Base-by-base conservation (phyloP, 2,329 filamentous ascomycete genomes). In the Thielaviopsis populi region DNA sequence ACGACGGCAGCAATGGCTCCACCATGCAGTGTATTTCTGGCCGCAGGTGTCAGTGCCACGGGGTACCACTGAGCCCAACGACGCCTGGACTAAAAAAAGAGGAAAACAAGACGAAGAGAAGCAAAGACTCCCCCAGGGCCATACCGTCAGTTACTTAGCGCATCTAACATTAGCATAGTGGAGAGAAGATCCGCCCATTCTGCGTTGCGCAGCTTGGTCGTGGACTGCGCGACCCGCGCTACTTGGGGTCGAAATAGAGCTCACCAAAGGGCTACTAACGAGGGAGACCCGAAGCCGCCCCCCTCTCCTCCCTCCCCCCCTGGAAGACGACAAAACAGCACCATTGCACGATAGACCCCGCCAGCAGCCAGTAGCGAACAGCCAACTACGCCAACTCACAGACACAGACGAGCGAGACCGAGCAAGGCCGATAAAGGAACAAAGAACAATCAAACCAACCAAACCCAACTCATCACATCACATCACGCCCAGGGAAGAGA, bases 381-480 rank as follows among this genome's bases (percentile, higher is more conserved):
- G n/a, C 8, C 33, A 37, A 37, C 33, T 5, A 27, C 46, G 46
- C 46, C 46, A 50, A 50, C 46, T 50, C 46, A 50, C 46, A 50
- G 46, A 50, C 46, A 50, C 46, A 50, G 46, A 50, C 46, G 24
- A 24, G 19, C 19, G 46, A 24, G 33, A 37, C 33, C 24, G 61
- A 41, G 53, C 24, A 50, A 41, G 53, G 40, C 40, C 58, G 54
- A 46, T 53, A 63, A 53, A 63, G 62, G 62, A 63, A 63, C 62
- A 63, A 63, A 48, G 54, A 48, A 33, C 24, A 24, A 30, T 24
- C 50, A 17, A 46, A 15, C 17, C 6, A 11, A 13, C 17, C 10
- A 42, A 15, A 6, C 15, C 7, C 13, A 11, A 11, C 15, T 15
- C 15, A 46, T 8, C 33, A 37, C 8, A n/a, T n/a, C n/a, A n/a